Base-by-base conservation (phyloP, 306 rosid species). In the Luffa acutangula region DNA sequence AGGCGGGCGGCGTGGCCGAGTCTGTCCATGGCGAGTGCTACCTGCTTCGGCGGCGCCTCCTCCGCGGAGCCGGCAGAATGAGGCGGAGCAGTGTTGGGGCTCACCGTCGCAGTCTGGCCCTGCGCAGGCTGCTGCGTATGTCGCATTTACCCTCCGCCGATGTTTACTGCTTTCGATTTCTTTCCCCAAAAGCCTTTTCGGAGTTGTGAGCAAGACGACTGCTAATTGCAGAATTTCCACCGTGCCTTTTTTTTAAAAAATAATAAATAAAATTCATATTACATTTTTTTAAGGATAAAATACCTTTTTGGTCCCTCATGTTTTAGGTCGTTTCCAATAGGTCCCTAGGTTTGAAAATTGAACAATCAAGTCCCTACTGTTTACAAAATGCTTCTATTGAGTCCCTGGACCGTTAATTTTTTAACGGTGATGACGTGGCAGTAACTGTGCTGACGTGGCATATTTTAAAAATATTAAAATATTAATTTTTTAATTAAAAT, bases 31-130 rank as follows among this genome's bases (percentile, higher is more conserved):
- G 98, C 97, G 25, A 79, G 84, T 25, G 97, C 97, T 51, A 91
- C 98, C 89, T 89, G 97, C 91, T 92, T 95, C 49, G 97, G 98
- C 75, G 97, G 97, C 52, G 96, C 98, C 87, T 92, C 98, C 51
- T 83, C 86, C 54, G 79, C 25, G 20, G 92, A 52, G 25, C 79
- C 86, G 46, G 84, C 85, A 6, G 90, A 70, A 34, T 84, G 66
- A 59, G 91, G 67, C 45, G 75, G 80, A 39, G 57, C 72, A 25
- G 76, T 52, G 80, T 74, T 84, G 72, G 89, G 77, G 59, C 58
- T 83, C 69, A 89, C 76, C 74, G 81, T 71, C 17, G 89, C 84
- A 42, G 78, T 83, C 53, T 73, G 80, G 54, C 75, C 85, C 86
- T 85, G 91, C 82, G 66, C 56, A 66, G 85, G 91, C 69, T 85